Base-by-base conservation (phyloP, 1,284 basidiomycete species). In the Marasmius fiardii region DNA sequence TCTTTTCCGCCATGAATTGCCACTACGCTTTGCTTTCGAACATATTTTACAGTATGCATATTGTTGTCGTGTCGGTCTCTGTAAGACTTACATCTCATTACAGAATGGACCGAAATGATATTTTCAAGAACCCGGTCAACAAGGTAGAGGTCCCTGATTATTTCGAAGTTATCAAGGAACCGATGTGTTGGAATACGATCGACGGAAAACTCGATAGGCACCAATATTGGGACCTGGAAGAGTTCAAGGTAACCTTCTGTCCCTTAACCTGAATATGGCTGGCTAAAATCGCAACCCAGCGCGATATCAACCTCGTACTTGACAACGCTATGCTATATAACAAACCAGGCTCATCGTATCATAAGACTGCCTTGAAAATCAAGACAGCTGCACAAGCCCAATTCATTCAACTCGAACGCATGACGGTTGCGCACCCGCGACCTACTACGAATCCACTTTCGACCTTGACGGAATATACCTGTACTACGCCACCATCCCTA, bases 321-420 rank as follows among this genome's bases (percentile, higher is more conserved):
- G 77, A 85, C 60, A 99, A 99, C 65, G 95, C 95, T 0, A 85
- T 92, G 58, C 64, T 81, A 4, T 99, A 98, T 73, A 98, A 99
- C 70, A 83, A 86, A 62, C 71, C 82, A 0, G 88, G 87, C 33
- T 88, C 90, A 0, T 64, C 80, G 0, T 90, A 89, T 65, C 82
- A 92, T 71, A 90, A 86, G 63, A 74, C 83, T 1, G 95, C 96
- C 0, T 68, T 79, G 18, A 76, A 85, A 44, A 85, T 98, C 59
- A 82, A 85, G 65, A 79, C 75, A 18, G 74, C 77, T n/a, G 72
- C 82, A 0, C 73, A 16, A n/a, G 20, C 14, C 10, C 26, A 49
- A 8, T 31, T 49, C 14, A 18, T 10, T 5, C 4, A 26, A 20
- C 24, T 31, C 26, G 31, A 49, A 10, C 6, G 14, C 23, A 16